Conservation (phyloP, 805 yeast species). For the Ogataea henricii region DNA sequence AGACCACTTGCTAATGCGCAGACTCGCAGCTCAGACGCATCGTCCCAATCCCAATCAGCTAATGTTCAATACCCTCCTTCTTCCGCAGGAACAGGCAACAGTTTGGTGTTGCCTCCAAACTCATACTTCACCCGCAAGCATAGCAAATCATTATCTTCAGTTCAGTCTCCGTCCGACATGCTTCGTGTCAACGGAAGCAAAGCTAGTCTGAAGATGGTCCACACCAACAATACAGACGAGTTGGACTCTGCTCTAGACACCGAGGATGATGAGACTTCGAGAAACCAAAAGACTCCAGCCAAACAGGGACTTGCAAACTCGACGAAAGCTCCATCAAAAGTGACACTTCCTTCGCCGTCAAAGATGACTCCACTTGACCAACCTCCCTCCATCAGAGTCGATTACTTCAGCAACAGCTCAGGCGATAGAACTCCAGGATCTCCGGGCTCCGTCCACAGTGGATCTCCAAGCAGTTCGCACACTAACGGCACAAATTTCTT, state of each 20-base stretch:
- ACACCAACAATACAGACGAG: conserved; percentile 26
- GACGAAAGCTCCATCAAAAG: neutral
- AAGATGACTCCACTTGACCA: conserved; percentile 15
- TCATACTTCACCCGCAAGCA: conserved; percentile 32
- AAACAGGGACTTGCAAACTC: conserved; percentile 1
- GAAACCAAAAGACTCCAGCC: conserved; percentile 10
- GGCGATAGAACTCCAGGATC: conserved; percentile 6
- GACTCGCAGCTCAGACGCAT: too few relatives aligned
- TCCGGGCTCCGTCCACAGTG: conserved; percentile 4
- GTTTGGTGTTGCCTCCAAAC: conserved; percentile 19
- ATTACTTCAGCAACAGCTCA: conserved; percentile 5
- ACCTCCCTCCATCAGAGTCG: conserved; percentile 18
- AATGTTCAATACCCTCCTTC: conserved; percentile 7
- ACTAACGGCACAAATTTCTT: conserved; percentile 5
- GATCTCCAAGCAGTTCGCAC: conserved; percentile 5
- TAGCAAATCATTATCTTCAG: conserved; percentile 47
- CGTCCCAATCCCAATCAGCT: too few relatives aligned
- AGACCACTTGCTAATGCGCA: neutral
- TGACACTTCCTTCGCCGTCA: conserved; percentile 9
- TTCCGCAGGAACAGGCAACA: neutral
- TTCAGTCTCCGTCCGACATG: conserved; percentile 44
- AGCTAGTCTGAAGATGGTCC: conserved; percentile 9
- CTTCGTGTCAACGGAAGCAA: conserved; percentile 32
- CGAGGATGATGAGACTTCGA: conserved; percentile 20
- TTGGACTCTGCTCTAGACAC: conserved; percentile 28